Evolutionary conservation across 495 filamentous ascomycete genomes (phyloP), one percentile per base, ranked within the genome.

Genomic region (Paragyromitra xinjiangensis): DNA sequence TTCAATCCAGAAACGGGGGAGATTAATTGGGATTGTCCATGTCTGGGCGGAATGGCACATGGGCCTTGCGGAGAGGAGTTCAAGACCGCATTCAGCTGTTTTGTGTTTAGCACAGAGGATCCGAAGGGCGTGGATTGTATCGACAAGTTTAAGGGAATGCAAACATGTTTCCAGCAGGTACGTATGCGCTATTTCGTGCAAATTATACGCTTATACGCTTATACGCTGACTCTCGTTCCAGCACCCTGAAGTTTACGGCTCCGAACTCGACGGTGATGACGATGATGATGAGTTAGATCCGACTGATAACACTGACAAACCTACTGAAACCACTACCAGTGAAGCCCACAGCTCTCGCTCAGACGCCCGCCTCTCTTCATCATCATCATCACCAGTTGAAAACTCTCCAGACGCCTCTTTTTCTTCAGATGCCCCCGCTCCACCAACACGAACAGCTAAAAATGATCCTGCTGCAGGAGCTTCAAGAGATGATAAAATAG

Each of bases 11-110:
- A 98, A 87, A 99, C 95, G 8, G 95, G 95, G 77, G 95, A 98
- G 88, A 99, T 99, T 85, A 98, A 99, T 87, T 99, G 96, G 96
- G 95, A 98, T 83, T 99, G 95, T 84, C 95, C 96, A 22, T 99
- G 95, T 83, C 86, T 99, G 29, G 95, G 95, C 62, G 95, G 95
- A 37, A 99, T 99, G 95, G 95, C 95, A 8, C 87, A 97, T 84
- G 95, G 95, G 0, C 96, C 96, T 45, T 99, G 80, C 83, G 95
- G 96, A 40, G 93, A 95, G 84, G 89, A 98, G 81, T 99, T 99
- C 88, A 92, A 89, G 85, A 90, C 89, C 4, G 95, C 95, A 0
- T 99, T 99, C 81, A 96, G 93, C 89, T 99, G 95, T 87, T 99
- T 99, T 83, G 92, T 99, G 6, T 97, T 91, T 86, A 95, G 92